Conservation (phyloP, 495 filamentous ascomycete species). For the Elasticomyces elasticus region DNA sequence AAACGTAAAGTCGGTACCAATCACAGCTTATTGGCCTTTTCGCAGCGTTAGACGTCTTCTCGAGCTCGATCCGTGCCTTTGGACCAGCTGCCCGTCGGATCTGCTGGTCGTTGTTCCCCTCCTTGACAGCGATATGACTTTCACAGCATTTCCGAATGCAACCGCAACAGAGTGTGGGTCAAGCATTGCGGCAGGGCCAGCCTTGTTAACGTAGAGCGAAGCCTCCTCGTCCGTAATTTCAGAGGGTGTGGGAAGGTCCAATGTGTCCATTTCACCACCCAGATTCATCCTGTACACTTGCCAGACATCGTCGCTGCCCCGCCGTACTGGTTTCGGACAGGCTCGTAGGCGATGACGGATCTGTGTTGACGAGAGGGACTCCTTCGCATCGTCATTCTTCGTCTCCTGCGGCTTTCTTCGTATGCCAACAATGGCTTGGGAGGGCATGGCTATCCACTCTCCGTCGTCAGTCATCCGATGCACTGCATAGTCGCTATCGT, state of each 20-base stretch:
- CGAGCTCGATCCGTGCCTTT: conserved; percentile 9
- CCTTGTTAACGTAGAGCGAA: conserved; percentile 45
- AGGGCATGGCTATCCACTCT: conserved; percentile 34
- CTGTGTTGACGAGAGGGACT: neutral
- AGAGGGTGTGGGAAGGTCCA: neutral
- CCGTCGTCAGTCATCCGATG: conserved; percentile 34
- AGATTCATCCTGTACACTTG: conserved; percentile 55
- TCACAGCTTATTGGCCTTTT: neutral
- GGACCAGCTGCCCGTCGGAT: conserved; percentile 1
- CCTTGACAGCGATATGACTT: conserved; percentile 39
- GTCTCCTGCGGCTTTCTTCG: conserved; percentile 17
- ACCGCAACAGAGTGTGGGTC: conserved; percentile 53
- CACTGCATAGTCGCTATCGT: conserved; percentile 24
- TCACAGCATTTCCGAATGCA: conserved; percentile 57
- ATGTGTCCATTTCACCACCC: conserved; percentile 35
- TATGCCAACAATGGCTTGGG: conserved; percentile 33
- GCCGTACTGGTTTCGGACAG: neutral
- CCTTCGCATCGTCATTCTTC: neutral
- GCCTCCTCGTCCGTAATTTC: conserved; percentile 28
- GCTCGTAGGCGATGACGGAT: neutral
- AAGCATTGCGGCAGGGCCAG: conserved; percentile 49
- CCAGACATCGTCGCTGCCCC: conserved; percentile 36
- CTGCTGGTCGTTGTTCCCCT: neutral
- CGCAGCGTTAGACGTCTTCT: conserved; percentile 4
- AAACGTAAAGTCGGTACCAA: too few species aligned